Percentiles rank a stretch among this genome's conserved stretches.
phyloP scores from a whole-genome alignment of 495 filamentous ascomycete genomes.

The Aspergillus egyptiacus region DNA sequence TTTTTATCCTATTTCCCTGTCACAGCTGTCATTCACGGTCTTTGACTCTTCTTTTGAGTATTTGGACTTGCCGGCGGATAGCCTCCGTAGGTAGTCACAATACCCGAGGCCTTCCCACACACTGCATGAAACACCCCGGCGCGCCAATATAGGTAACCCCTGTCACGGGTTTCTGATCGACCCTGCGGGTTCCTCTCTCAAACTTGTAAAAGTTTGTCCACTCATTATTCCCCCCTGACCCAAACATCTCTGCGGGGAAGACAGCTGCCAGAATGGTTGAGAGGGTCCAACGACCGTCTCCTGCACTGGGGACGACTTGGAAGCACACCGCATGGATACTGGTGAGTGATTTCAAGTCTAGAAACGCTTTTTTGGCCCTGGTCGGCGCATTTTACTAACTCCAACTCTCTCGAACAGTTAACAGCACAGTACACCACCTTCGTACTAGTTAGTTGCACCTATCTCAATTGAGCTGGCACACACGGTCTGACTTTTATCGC shows the following conservation, averaged over 20 bases:
- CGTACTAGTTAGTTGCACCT: constrained; percentile 32
- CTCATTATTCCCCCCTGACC: neutral
- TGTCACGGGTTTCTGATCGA: neutral
- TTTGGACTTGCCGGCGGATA: no score
- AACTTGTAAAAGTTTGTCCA: neutral
- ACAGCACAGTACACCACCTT: constrained; percentile 37
- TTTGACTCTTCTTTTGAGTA: no score
- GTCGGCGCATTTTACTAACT: no score
- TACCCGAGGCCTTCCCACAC: constrained; percentile 3
- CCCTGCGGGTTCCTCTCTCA: neutral
- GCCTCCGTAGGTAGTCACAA: neutral
- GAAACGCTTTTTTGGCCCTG: constrained; percentile 14
- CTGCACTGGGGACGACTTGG: constrained; percentile 59
- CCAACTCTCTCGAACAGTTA: constrained; percentile 23
- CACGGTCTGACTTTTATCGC: constrained; percentile 16
- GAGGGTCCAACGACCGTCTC: constrained; percentile 30
- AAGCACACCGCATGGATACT: constrained; percentile 74
- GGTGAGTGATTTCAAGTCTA: constrained; percentile 42
- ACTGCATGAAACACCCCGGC: constrained; percentile 15
- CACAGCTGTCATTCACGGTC: no score
- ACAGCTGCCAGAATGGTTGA: constrained; percentile 32
- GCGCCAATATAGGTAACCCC: neutral
- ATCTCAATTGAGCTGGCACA: neutral
- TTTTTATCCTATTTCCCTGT: no score
- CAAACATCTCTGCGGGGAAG: neutral